Evolutionary conservation across 2,329 filamentous ascomycete genomes (phyloP).

Genomic region (Nothophoma quercina): DNA sequence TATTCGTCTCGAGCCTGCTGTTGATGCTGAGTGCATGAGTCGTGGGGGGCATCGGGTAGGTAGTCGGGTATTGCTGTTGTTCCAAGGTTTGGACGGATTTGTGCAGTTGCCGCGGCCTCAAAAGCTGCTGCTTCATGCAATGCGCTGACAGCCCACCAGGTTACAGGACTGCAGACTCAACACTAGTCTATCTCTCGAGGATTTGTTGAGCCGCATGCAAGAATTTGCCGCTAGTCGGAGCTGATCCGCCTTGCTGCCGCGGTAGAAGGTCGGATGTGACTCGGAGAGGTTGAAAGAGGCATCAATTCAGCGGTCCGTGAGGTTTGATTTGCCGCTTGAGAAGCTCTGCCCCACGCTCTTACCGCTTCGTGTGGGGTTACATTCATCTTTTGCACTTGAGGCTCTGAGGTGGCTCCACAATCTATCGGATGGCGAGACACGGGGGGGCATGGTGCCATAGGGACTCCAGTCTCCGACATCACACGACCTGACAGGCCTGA

Average conservation of each 20-base stretch:
- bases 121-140: not conserved
- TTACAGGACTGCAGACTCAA: not conserved
- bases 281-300: not conserved
- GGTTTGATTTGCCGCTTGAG: slow-evolving; percentile 4
- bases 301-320: not conserved
- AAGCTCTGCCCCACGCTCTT: not conserved
- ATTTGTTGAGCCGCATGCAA: slow-evolving; percentile 19
- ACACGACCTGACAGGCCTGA: not conserved
- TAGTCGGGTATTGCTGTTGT: not conserved
- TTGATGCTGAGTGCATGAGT: not conserved
- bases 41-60: not conserved
- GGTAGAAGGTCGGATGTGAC: slow-evolving; percentile 10
- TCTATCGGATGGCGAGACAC: slow-evolving; percentile 12
- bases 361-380: slow-evolving; percentile 12
- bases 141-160: slow-evolving; percentile 3
- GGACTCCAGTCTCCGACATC: slow-evolving; percentile 11
- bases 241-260: slow-evolving; percentile 10
- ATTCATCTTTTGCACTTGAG: slow-evolving; percentile 13
- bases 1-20: not conserved
- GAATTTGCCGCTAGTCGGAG: not conserved
- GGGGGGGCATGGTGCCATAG: slow-evolving; percentile 9
- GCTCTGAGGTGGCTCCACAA: slow-evolving; percentile 15
- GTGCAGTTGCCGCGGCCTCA: not conserved
- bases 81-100: too few species aligned
- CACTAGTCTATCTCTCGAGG: slow-evolving; percentile 2